Evolutionary conservation across 2,329 filamentous ascomycete genomes (phyloP).

Genomic region (Arthrobotrys iridis): DNA sequence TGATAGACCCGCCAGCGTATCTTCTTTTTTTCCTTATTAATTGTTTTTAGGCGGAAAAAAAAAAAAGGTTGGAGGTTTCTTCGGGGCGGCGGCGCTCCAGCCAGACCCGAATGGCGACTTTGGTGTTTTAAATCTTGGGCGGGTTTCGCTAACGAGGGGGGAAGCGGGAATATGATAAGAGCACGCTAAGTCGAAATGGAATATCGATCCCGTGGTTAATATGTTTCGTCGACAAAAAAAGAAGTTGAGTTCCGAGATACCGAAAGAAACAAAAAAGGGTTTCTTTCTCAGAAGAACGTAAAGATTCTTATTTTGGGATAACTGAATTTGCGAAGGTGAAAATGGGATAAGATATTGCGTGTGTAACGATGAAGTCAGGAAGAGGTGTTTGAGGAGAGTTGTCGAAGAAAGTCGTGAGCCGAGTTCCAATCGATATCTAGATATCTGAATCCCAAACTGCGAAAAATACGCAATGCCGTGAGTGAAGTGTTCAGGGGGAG

Average conservation of each 20-base stretch:
- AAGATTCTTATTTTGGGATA: not conserved
- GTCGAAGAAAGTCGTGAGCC: too few relatives aligned
- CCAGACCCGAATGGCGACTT: constrained; percentile 10
- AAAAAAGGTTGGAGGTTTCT: not conserved
- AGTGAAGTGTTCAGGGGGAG: not conserved
- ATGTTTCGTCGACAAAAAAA: not conserved
- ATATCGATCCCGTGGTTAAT: constrained; percentile 10
- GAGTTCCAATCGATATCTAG: not conserved
- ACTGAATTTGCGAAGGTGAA: not conserved
- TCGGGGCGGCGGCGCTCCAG: constrained; percentile 12
- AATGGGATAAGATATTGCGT: not conserved
- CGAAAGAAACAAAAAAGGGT: not conserved
- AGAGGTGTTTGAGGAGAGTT: not conserved
- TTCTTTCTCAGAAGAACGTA: not conserved
- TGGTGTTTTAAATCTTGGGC: not conserved
- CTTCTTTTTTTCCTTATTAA: too few relatives aligned
- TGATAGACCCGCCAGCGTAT: constrained; percentile 4
- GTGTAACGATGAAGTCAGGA: constrained; percentile 17
- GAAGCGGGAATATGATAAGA: constrained; percentile 5
- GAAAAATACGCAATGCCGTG: too few relatives aligned
- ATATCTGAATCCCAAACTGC: not conserved
- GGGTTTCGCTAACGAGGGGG: constrained; percentile 5
- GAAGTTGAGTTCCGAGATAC: not conserved
- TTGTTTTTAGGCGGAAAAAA: too few relatives aligned
- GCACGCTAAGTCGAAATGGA: constrained; percentile 11